Evolutionary conservation across 768 basidiomycete species (phyloP).

Genomic region (Peribolospora baueri): DNA sequence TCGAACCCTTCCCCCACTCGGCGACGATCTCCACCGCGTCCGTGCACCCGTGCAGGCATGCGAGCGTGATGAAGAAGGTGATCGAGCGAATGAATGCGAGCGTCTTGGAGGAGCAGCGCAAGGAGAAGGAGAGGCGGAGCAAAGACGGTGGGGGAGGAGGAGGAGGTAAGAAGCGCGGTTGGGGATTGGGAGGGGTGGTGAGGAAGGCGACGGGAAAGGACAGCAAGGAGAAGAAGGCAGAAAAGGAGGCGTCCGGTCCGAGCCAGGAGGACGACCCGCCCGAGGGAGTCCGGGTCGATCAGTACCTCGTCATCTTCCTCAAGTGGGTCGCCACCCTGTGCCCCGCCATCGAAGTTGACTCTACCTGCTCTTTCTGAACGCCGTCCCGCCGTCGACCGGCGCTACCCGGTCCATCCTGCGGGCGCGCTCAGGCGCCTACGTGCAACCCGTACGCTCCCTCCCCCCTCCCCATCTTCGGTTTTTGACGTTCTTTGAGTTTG

Average conservation of each 20-base stretch:
- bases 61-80: constrained; percentile 98
- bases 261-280: constrained; percentile 38
- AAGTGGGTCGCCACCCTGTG: constrained; percentile 82
- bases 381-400: background rate
- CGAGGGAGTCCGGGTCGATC: constrained; percentile 88
- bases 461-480: background rate
- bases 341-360: constrained; percentile 95
- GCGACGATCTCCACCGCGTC: constrained; percentile 54
- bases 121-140: constrained; percentile 19
- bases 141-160: constrained; percentile 24
- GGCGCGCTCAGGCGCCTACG: background rate
- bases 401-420: background rate
- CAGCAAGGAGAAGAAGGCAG: constrained; percentile 26
- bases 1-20: constrained; percentile 93
- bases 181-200: constrained; percentile 43
- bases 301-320: constrained; percentile 86
- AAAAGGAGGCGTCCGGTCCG: constrained; percentile 22
- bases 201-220: constrained; percentile 41
- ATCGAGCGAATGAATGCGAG: constrained; percentile 93
- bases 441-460: background rate
- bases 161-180: constrained; percentile 21
- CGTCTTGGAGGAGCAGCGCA: constrained; percentile 54
- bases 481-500: background rate
- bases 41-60: constrained; percentile 96
- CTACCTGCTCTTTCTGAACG: constrained; percentile 36